Conservation (phyloP, 2,329 filamentous ascomycete genomes). For the Rachicladosporium sp. region DNA sequence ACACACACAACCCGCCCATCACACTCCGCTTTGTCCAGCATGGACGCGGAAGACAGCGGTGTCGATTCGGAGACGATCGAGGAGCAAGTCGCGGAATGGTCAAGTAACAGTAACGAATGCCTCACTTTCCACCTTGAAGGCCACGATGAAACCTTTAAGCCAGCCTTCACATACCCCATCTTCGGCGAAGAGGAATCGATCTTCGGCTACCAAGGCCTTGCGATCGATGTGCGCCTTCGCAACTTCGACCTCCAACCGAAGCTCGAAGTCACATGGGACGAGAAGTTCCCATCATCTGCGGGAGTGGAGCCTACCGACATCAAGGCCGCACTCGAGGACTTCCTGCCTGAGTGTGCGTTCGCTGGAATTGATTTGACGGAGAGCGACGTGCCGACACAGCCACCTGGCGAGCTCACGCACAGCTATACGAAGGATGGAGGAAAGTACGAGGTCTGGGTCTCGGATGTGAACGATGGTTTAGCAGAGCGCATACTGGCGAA, state of each 20-base stretch:
- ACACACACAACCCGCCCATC: neutral
- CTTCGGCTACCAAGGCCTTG: slow-evolving; percentile 75
- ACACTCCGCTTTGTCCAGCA: neutral
- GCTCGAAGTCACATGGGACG: slow-evolving; percentile 56
- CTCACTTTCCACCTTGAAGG: slow-evolving; percentile 48
- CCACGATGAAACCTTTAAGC: slow-evolving; percentile 53
- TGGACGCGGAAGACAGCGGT: slow-evolving; percentile 11
- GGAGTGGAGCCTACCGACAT: slow-evolving; percentile 61
- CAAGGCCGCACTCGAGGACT: slow-evolving; percentile 50
- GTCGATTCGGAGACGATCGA: slow-evolving; percentile 16
- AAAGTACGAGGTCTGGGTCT: slow-evolving; percentile 74
- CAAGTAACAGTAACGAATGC: slow-evolving; percentile 48
- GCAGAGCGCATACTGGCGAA: slow-evolving; percentile 64
- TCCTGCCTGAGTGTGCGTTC: slow-evolving; percentile 52
- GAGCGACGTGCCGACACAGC: slow-evolving; percentile 30
- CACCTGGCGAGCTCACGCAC: slow-evolving; percentile 62
- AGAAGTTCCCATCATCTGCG: slow-evolving; percentile 57
- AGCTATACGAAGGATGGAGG: slow-evolving; percentile 50
- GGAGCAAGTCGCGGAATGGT: slow-evolving; percentile 31
- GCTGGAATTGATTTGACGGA: neutral
- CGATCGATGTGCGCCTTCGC: slow-evolving; percentile 58
- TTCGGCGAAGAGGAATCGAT: slow-evolving; percentile 90
- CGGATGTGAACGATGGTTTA: slow-evolving; percentile 55
- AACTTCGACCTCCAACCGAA: slow-evolving; percentile 69
- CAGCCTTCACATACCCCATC: slow-evolving; percentile 79